Evolutionary conservation across 352 stramenopile species (phyloP).

Genomic region (Phytopythium vexans): DNA sequence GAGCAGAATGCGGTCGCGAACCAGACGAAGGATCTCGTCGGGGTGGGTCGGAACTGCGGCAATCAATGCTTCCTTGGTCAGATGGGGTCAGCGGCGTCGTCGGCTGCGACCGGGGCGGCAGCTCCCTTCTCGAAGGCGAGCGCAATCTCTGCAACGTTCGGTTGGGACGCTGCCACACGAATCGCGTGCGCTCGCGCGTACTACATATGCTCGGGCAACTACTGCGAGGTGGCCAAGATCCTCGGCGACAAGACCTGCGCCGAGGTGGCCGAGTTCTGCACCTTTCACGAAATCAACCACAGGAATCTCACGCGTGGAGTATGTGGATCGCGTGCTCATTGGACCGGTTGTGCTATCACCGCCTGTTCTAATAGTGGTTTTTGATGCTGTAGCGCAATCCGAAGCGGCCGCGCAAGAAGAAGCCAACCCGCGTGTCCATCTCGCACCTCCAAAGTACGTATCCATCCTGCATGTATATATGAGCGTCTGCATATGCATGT

Average conservation of each 20-base stretch:
- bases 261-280: slow-evolving; percentile 74
- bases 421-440: slow-evolving; percentile 59
- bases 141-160: slow-evolving; percentile 43
- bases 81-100: slow-evolving; percentile 20
- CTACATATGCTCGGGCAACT: slow-evolving; percentile 68
- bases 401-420: slow-evolving; percentile 47
- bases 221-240: slow-evolving; percentile 72
- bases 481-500: slow-evolving; percentile 8
- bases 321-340: background rate
- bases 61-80: slow-evolving; percentile 75
- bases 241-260: slow-evolving; percentile 64
- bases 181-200: slow-evolving; percentile 60
- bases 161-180: slow-evolving; percentile 39
- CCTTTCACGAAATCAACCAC: slow-evolving; percentile 66
- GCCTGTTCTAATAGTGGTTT: too few species aligned
- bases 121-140: slow-evolving; percentile 46
- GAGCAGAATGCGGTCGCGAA: slow-evolving; percentile 61
- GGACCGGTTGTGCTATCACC: too few species aligned
- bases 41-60: slow-evolving; percentile 66
- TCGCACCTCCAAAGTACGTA: slow-evolving; percentile 66
- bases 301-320: slow-evolving; percentile 47
- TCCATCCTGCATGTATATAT: slow-evolving; percentile 4
- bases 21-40: slow-evolving; percentile 41
- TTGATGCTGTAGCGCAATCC: slow-evolving; percentile 18
- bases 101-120: slow-evolving; percentile 9